These are phyloP conservation scores for Aquilaria sinensis DNA, from an alignment of 345 rosid genomes.

Conservation along the genomic window DNA sequence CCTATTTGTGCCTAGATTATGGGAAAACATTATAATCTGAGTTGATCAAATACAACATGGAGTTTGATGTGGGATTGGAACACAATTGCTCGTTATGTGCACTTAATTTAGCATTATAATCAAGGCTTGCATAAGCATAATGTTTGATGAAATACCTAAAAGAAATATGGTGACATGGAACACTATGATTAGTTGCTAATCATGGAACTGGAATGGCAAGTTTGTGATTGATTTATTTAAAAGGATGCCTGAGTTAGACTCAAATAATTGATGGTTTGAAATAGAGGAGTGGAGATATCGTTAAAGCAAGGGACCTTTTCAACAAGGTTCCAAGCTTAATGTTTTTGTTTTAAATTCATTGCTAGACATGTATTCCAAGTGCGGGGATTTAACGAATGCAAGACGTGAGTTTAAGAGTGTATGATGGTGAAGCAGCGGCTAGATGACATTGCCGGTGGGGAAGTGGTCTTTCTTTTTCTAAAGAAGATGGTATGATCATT, in stretches of 20 bases:
- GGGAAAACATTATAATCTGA: slow-evolving; percentile 56
- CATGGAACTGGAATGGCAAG: slow-evolving; percentile 28
- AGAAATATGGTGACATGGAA: slow-evolving; percentile 66
- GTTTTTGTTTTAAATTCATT: too few species aligned
- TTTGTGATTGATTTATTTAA: slow-evolving; percentile 44
- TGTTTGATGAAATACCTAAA: slow-evolving; percentile 66
- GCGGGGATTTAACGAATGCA: slow-evolving; percentile 59
- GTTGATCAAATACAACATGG: slow-evolving; percentile 34
- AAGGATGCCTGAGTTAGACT: slow-evolving; percentile 42
- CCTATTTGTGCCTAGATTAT: slow-evolving; percentile 16
- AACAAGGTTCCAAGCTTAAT: slow-evolving; percentile 11
- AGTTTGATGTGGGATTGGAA: slow-evolving; percentile 36
- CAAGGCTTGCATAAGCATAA: slow-evolving; percentile 25
- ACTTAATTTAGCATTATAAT: slow-evolving; percentile 26
- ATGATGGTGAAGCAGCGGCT: too few species aligned
- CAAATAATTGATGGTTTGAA: slow-evolving; percentile 64
- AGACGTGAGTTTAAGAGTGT: slow-evolving; percentile 45
- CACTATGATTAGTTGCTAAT: slow-evolving; percentile 61
- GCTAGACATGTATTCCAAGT: slow-evolving; percentile 23
- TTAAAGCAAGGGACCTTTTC: slow-evolving; percentile 50
- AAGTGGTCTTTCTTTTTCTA: too few species aligned
- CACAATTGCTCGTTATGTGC: slow-evolving; percentile 52
- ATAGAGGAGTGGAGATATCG: slow-evolving; percentile 35
- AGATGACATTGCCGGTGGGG: too few species aligned
- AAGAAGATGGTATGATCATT: too few species aligned